These are phyloP conservation scores for Pichia nakasei DNA, from an alignment of 805 yeast genomes.

Conservation along the genomic window DNA sequence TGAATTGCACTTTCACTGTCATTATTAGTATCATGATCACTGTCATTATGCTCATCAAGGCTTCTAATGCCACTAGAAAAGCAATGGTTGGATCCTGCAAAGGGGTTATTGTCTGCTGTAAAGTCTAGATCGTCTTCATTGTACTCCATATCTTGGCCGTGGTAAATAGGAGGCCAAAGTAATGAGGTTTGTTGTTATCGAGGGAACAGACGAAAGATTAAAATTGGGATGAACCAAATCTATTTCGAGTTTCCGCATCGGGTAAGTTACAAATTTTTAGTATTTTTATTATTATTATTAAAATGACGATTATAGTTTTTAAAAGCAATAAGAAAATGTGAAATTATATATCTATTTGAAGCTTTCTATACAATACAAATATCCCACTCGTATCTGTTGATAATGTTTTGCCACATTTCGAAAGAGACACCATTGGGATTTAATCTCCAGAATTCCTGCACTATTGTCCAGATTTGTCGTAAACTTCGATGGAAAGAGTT, in stretches of 20 bases:
- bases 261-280: no score
- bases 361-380: slow-evolving; percentile 13
- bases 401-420: slow-evolving; percentile 18
- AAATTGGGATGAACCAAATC: no score
- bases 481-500: slow-evolving; percentile 6
- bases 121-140: slow-evolving; percentile 25
- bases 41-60: neutral
- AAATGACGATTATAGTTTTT: no score
- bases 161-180: no score
- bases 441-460: slow-evolving; percentile 19
- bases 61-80: slow-evolving; percentile 21
- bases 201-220: no score
- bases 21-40: neutral
- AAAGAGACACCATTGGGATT: slow-evolving; percentile 18
- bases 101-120: slow-evolving; percentile 28
- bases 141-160: neutral
- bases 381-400: slow-evolving; percentile 19
- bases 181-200: no score
- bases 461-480: slow-evolving; percentile 14
- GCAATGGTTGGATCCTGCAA: slow-evolving; percentile 27
- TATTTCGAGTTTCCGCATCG: no score
- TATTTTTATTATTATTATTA: no score
- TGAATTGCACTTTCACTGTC: slow-evolving; percentile 2
- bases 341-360: neutral
- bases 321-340: no score